These are phyloP conservation scores for Pseudogymnoascus sp. DNA, from an alignment of 2,329 filamentous ascomycete species.

Conservation along the genomic window DNA sequence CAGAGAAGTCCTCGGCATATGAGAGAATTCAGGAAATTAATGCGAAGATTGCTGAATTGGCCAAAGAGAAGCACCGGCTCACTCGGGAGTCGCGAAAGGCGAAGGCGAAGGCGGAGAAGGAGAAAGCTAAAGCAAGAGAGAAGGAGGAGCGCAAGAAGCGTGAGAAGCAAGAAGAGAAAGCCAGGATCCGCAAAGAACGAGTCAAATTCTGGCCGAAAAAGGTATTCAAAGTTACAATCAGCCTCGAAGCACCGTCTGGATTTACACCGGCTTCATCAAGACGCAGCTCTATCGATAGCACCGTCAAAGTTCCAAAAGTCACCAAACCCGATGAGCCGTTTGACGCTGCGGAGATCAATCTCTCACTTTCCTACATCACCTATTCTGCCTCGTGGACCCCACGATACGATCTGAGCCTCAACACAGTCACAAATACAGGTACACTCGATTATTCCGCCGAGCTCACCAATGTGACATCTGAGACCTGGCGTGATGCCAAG, in stretches of 20 bases:
- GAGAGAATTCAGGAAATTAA: conserved; percentile 22
- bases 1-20: conserved; percentile 29
- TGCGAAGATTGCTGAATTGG: conserved; percentile 20
- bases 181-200: conserved; percentile 36
- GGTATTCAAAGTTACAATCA: conserved; percentile 42
- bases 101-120: conserved; percentile 31
- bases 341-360: conserved; percentile 19
- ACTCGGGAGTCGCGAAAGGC: conserved; percentile 15
- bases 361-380: conserved; percentile 26
- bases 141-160: conserved; percentile 30
- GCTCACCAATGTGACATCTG: conserved; percentile 40
- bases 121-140: conserved; percentile 30
- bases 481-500: conserved; percentile 39
- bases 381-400: conserved; percentile 37
- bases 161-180: conserved; percentile 36
- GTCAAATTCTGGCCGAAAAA: conserved; percentile 42
- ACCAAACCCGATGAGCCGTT: conserved; percentile 9
- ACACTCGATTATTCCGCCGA: conserved; percentile 44
- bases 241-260: conserved; percentile 36
- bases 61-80: conserved; percentile 13
- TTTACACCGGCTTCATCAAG: conserved; percentile 40
- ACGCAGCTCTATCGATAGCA: conserved; percentile 36
- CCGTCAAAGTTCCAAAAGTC: conserved; percentile 17
- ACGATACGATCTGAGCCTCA: conserved; percentile 41
- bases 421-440: conserved; percentile 26